These are phyloP conservation scores for Neurospora discreta DNA, from an alignment of 495 filamentous ascomycete species.

Conservation along the genomic window DNA sequence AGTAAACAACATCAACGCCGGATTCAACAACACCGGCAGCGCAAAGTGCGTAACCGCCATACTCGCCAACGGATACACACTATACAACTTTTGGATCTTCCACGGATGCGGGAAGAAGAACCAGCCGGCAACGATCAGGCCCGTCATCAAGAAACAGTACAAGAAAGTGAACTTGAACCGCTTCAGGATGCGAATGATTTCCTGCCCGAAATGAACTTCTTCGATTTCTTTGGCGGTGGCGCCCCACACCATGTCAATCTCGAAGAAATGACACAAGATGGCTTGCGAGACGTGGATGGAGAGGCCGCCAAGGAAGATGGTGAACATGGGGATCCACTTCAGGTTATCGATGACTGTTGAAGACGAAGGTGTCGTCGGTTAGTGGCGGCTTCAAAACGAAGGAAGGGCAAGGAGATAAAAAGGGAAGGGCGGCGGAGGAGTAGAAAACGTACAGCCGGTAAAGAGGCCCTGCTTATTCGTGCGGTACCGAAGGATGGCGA, in stretches of 20 bases:
- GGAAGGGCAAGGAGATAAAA: not conserved
- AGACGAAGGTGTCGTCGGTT: not conserved
- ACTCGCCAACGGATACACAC: slow-evolving; percentile 46
- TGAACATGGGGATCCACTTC: slow-evolving; percentile 52
- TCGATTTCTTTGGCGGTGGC: slow-evolving; percentile 54
- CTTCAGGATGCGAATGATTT: slow-evolving; percentile 43
- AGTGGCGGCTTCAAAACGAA: not conserved
- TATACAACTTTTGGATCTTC: slow-evolving; percentile 44
- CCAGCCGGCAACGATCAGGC: slow-evolving; percentile 36
- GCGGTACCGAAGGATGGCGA: slow-evolving; percentile 45
- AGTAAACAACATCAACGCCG: slow-evolving; percentile 55
- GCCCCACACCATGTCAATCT: slow-evolving; percentile 52
- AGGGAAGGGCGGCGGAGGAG: not conserved
- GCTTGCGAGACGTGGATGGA: slow-evolving; percentile 53
- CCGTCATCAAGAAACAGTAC: slow-evolving; percentile 36
- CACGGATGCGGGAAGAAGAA: slow-evolving; percentile 38
- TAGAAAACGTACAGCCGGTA: slow-evolving; percentile 20
- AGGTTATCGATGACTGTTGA: slow-evolving; percentile 44
- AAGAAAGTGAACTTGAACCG: slow-evolving; percentile 51
- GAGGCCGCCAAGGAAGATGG: slow-evolving; percentile 53
- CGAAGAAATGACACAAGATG: slow-evolving; percentile 49
- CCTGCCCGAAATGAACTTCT: slow-evolving; percentile 48
- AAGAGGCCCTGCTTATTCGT: slow-evolving; percentile 31
- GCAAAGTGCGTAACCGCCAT: slow-evolving; percentile 46
- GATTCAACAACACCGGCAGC: slow-evolving; percentile 51